Evolutionary conservation across 441 rosid genomes (phyloP).

Genomic region (Aleurites moluccanus): DNA sequence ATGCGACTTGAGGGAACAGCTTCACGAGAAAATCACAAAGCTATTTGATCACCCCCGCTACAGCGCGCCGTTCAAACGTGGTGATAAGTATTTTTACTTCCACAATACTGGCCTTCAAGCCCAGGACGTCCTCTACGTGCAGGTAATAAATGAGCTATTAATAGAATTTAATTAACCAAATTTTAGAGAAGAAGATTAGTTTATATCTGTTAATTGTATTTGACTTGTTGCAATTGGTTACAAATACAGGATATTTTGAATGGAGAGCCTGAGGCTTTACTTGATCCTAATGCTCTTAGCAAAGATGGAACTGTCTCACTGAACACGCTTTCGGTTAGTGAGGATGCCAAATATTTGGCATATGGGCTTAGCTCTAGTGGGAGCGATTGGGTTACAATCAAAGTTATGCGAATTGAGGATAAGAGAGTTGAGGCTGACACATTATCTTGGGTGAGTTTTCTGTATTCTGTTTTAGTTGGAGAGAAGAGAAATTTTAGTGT

Average conservation of each 20-base stretch:
- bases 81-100: conserved; percentile 75
- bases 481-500: neutral
- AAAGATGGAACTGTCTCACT: conserved; percentile 85
- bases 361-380: conserved; percentile 90
- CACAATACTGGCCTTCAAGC: conserved; percentile 91
- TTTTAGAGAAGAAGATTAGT: neutral
- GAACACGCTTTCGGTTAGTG: conserved; percentile 53
- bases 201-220: neutral
- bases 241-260: conserved; percentile 64
- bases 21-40: conserved; percentile 57
- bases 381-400: conserved; percentile 89
- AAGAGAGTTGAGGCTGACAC: conserved; percentile 69
- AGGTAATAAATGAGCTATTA: conserved; percentile 38
- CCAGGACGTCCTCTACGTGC: conserved; percentile 68
- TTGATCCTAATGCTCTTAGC: conserved; percentile 85
- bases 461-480: neutral
- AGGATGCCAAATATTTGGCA: conserved; percentile 79
- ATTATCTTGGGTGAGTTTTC: conserved; percentile 71
- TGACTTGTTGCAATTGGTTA: neutral
- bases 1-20: conserved; percentile 63
- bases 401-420: conserved; percentile 66
- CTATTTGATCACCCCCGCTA: conserved; percentile 84
- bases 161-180: neutral
- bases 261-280: conserved; percentile 69
- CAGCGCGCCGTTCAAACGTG: conserved; percentile 58